These are phyloP conservation scores for Scutellaria barbata DNA, from an alignment of 257 asterid species.

Conservation along the genomic window DNA sequence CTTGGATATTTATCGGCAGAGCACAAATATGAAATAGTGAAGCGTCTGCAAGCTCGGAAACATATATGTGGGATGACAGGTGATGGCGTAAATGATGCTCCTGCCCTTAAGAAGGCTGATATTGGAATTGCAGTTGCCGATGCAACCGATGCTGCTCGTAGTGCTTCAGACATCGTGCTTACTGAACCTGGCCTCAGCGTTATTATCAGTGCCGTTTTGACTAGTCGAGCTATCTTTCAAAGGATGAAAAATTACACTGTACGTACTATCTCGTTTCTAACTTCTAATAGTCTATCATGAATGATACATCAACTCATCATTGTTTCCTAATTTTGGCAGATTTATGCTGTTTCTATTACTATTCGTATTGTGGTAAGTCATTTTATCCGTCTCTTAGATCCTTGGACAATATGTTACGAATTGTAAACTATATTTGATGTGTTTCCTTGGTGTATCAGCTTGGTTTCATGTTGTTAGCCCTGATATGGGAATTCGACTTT, in stretches of 20 bases:
- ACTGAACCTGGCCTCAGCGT: constrained; percentile 99
- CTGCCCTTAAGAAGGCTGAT: constrained; percentile 96
- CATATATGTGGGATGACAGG: constrained; percentile 99
- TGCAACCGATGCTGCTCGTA: constrained; percentile 99
- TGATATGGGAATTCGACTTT: constrained; percentile 94
- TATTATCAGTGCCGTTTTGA: constrained; percentile 95
- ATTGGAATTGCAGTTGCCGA: constrained; percentile 98
- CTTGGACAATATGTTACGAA: not conserved
- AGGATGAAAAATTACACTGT: constrained; percentile 99
- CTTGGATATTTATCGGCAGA: constrained; percentile 49
- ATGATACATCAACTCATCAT: constrained; percentile 13
- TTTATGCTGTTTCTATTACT: constrained; percentile 96
- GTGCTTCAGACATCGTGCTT: constrained; percentile 98
- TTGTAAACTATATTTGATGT: constrained; percentile 26
- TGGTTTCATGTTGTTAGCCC: constrained; percentile 95
- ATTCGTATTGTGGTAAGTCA: constrained; percentile 95
- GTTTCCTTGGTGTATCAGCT: constrained; percentile 57
- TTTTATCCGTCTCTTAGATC: constrained; percentile 21
- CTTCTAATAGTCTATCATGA: not conserved
- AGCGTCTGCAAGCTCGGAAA: constrained; percentile 95
- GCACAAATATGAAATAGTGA: constrained; percentile 96
- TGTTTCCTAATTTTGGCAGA: constrained; percentile 51
- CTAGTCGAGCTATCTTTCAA: constrained; percentile 96
- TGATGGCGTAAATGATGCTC: constrained; percentile 98
- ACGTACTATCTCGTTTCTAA: constrained; percentile 43